phyloP scores from a whole-genome alignment of 495 filamentous ascomycete species.

The Xylaria intraflava region DNA sequence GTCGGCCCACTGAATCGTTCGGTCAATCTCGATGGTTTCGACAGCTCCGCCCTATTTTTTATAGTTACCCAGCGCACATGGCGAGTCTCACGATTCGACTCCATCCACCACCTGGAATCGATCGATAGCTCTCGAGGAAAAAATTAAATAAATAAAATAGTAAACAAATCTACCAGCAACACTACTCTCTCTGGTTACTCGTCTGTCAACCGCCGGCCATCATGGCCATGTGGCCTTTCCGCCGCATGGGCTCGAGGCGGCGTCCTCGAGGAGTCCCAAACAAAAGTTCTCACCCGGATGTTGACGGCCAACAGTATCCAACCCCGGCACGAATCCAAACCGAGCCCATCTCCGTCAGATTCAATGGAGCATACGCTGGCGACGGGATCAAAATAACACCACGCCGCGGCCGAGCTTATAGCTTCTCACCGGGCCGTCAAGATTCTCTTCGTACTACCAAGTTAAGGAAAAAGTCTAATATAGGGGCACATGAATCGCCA shows the following conservation, averaged over 20 bases:
- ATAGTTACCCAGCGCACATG: slow-evolving; percentile 23
- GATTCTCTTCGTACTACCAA: slow-evolving; percentile 38
- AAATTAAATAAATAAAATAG: not conserved
- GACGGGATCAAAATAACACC: slow-evolving; percentile 42
- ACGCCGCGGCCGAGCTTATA: slow-evolving; percentile 43
- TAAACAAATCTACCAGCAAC: not conserved
- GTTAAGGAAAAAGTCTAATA: slow-evolving; percentile 25
- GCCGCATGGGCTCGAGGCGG: slow-evolving; percentile 54
- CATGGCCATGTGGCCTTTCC: slow-evolving; percentile 76
- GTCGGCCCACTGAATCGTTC: not conserved
- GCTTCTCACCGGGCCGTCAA: slow-evolving; percentile 47
- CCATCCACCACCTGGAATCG: slow-evolving; percentile 18
- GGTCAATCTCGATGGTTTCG: slow-evolving; percentile 3
- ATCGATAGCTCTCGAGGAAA: slow-evolving; percentile 19
- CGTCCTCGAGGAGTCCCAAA: slow-evolving; percentile 33
- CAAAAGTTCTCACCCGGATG: slow-evolving; percentile 22
- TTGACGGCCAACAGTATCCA: slow-evolving; percentile 20
- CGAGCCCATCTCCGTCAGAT: slow-evolving; percentile 21
- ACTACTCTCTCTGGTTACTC: slow-evolving; percentile 11
- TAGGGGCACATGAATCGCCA: slow-evolving; percentile 20
- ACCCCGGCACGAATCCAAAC: slow-evolving; percentile 35
- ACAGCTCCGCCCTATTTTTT: not conserved
- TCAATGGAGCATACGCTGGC: slow-evolving; percentile 23
- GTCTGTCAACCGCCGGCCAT: slow-evolving; percentile 23
- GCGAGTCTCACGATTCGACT: slow-evolving; percentile 25